Percentiles rank a stretch among this genome's conserved stretches.
Conservation (phyloP, 1,139 yeast genomes). For the Saccharomyces hybrid region DNA sequence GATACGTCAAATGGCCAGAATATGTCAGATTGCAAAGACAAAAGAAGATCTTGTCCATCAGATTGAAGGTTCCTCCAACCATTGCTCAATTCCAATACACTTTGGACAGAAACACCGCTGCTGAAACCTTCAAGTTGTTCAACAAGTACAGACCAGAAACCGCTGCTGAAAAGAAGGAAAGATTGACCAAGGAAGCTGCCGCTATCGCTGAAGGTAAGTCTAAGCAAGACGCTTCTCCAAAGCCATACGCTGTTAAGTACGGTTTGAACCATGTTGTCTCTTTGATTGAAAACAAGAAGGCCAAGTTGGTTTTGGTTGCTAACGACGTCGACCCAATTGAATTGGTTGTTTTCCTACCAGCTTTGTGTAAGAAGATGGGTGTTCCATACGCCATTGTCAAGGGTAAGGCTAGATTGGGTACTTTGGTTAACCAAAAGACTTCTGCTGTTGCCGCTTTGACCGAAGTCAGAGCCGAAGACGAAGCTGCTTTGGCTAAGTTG, state of each 20-base stretch:
- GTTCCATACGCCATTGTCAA: conserved; percentile 97
- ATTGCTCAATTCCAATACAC: conserved; percentile 92
- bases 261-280: conserved; percentile 98
- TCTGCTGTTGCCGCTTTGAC: conserved; percentile 95
- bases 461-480: conserved; percentile 89
- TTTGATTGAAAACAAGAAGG: conserved; percentile 95
- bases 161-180: conserved; percentile 93
- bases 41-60: conserved; percentile 86
- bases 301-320: conserved; percentile 92
- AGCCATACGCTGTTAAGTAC: conserved; percentile 93
- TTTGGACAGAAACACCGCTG: conserved; percentile 96
- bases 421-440: conserved; percentile 94
- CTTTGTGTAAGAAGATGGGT: conserved; percentile 98
- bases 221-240: conserved; percentile 90
- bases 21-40: conserved; percentile 96
- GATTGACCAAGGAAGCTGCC: conserved; percentile 97
- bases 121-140: conserved; percentile 91
- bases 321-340: conserved; percentile 99
- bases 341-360: conserved; percentile 93
- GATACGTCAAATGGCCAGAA: conserved; percentile 98
- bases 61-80: conserved; percentile 98
- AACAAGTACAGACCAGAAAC: conserved; percentile 99
- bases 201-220: conserved; percentile 97
- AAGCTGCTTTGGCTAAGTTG: conserved; percentile 86
- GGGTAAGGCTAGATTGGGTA: conserved; percentile 98